Conservation (phyloP, 495 filamentous ascomycete species). For the Penicillium coffeae region DNA sequence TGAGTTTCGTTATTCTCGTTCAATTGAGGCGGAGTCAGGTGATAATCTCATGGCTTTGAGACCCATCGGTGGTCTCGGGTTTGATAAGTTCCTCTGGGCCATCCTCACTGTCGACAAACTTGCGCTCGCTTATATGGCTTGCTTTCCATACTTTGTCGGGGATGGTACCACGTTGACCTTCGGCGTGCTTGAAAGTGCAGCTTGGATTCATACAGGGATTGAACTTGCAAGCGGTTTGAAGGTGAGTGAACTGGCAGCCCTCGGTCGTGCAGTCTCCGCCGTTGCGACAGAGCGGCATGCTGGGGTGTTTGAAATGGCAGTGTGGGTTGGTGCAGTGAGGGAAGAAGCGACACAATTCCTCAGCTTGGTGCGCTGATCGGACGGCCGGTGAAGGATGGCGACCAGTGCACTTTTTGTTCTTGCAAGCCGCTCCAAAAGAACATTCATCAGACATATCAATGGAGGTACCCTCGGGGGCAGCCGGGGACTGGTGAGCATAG, state of each 20-base stretch:
- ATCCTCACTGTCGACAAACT: constrained; percentile 73
- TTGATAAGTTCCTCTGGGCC: constrained; percentile 74
- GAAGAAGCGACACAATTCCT: constrained; percentile 90
- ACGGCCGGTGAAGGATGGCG: constrained; percentile 89
- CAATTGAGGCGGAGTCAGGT: constrained; percentile 30
- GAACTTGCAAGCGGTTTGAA: constrained; percentile 79
- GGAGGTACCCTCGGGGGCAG: constrained; percentile 73
- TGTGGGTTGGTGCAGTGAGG: constrained; percentile 85
- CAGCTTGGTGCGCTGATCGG: constrained; percentile 68
- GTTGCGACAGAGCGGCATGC: constrained; percentile 81
- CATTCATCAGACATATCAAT: constrained; percentile 80
- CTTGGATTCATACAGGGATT: constrained; percentile 81
- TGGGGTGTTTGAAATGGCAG: constrained; percentile 83
- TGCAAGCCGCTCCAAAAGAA: constrained; percentile 84
- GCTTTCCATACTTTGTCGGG: constrained; percentile 89
- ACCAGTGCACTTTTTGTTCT: constrained; percentile 88
- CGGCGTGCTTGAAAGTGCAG: constrained; percentile 87
- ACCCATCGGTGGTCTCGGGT: constrained; percentile 46
- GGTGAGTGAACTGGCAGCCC: constrained; percentile 87
- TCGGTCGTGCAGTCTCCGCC: constrained; percentile 82
- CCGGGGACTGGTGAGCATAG: constrained; percentile 92
- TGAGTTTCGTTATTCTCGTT: not conserved
- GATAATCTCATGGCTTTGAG: constrained; percentile 35
- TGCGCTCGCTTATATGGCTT: constrained; percentile 83
- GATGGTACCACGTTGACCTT: constrained; percentile 78